Base-by-base conservation (phyloP, 305 asterid species). In the Fraxinus latifolia region DNA sequence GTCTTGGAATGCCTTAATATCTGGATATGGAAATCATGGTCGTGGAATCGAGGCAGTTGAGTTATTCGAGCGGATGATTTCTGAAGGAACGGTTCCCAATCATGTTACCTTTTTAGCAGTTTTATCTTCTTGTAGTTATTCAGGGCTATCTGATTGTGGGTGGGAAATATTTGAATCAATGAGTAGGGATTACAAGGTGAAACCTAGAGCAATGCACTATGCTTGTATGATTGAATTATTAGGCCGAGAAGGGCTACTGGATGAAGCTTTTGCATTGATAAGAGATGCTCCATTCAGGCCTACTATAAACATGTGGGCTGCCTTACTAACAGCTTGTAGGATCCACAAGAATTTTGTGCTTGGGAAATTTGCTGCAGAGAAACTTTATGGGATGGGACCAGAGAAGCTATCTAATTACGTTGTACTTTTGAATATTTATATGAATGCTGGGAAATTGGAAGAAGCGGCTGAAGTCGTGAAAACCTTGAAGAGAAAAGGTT, bases 181-280 rank as follows among this genome's bases (percentile, higher is more conserved):
- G 98, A 78, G 87, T 62, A 86, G 90, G 44, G 95, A 86, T 81
- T 87, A 85, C 87, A 90, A 89, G 62, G 91, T 90, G 77, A 91
- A 92, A 90, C 98, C 98, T 50, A 85, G 96, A 32, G 92, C 96
- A 60, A 94, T 92, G 98, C 98, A 94, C 87, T 91, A 92, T 80
- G 85, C 94, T 4, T 94, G 97, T 77, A 90, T 94, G 95, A 89
- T 91, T 58, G 98, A 93, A 82, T 87, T 94, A 74, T 80, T 93
- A 79, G 98, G 98, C 80, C 85, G 97, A 33, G 95, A 91, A 84
- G 98, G 98, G 75, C 93, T 85, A 60, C 76, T 94, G 62, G 94
- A 94, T 81, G 98, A 94, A 86, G 96, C 97, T 70, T 87, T 90
- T 73, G 92, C 92, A 8, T 85, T 94, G 86, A 89, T 91, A 79